These are phyloP conservation scores for Mortierella hygrophila DNA, from an alignment of 192 early-diverging fungal genomes.

Conservation along the genomic window DNA sequence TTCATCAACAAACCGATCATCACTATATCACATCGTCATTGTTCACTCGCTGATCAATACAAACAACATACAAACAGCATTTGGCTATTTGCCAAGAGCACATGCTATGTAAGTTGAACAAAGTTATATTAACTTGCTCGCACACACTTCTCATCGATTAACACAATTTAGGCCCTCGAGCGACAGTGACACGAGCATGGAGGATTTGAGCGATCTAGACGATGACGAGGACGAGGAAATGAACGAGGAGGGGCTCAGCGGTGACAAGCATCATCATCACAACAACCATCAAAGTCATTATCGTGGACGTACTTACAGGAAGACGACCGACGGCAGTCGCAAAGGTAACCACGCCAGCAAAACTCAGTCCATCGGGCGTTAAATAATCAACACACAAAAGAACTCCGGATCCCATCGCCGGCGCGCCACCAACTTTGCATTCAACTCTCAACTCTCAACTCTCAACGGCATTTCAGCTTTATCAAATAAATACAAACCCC, in stretches of 20 bases:
- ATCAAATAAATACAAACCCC: slow-evolving; percentile 4
- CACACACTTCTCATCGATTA: background rate
- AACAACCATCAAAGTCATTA: background rate
- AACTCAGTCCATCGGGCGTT: slow-evolving; percentile 4
- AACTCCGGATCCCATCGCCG: background rate
- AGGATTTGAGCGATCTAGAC: slow-evolving; percentile 38
- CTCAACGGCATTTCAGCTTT: slow-evolving; percentile 5
- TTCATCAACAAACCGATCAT: background rate
- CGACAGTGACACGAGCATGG: slow-evolving; percentile 50
- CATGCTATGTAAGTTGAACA: background rate
- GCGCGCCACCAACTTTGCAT: slow-evolving; percentile 11
- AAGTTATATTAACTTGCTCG: slow-evolving; percentile 3
- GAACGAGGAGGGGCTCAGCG: slow-evolving; percentile 16
- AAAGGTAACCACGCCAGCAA: slow-evolving; percentile 33
- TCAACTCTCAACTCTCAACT: background rate
- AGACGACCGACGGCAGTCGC: slow-evolving; percentile 22
- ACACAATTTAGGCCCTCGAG: slow-evolving; percentile 33
- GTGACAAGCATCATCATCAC: background rate
- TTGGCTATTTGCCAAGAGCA: no score
- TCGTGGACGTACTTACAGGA: slow-evolving; percentile 21
- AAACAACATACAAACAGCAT: background rate
- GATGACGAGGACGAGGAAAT: slow-evolving; percentile 33
- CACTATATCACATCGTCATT: background rate
- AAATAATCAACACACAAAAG: background rate
- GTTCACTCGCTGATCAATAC: background rate